These are phyloP conservation scores for Paramecium primaurelia DNA, from an alignment of 73 alveolate species.

Conservation along the genomic window DNA sequence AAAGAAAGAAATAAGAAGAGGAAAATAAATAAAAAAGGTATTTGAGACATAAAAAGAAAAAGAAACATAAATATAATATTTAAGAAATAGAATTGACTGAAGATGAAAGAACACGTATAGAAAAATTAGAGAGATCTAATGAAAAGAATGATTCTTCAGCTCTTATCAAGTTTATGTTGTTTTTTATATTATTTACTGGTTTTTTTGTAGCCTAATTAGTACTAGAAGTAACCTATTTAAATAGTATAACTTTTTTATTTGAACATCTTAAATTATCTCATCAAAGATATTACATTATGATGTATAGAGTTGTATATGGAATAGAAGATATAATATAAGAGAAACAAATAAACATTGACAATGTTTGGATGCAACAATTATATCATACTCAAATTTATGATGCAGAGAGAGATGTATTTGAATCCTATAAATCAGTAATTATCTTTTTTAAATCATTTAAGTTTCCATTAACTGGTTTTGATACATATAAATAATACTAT, in stretches of 20 bases:
- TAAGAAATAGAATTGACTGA: constrained; percentile 23
- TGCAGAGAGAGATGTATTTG: constrained; percentile 31
- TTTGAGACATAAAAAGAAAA: not conserved
- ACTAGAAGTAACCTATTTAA: not conserved
- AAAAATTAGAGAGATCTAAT: not conserved
- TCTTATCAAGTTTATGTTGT: not conserved
- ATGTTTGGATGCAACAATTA: not conserved
- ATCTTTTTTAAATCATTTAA: not conserved
- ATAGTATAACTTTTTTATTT: not conserved
- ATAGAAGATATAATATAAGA: not conserved
- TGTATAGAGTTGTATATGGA: not conserved
- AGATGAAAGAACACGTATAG: not conserved
- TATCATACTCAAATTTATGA: not conserved
- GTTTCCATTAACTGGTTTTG: not conserved
- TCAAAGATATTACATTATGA: not conserved
- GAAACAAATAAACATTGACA: not conserved
- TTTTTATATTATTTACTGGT: not conserved
- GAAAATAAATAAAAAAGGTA: not conserved
- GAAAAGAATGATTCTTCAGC: not conserved
- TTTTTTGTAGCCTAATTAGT: not conserved
- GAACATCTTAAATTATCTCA: not conserved
- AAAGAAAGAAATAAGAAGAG: not conserved
- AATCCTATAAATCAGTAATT: not conserved
- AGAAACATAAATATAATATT: not conserved
- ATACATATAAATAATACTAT: not conserved